Conservation (phyloP, 768 basidiomycete genomes). For the Lactarius quietus region DNA sequence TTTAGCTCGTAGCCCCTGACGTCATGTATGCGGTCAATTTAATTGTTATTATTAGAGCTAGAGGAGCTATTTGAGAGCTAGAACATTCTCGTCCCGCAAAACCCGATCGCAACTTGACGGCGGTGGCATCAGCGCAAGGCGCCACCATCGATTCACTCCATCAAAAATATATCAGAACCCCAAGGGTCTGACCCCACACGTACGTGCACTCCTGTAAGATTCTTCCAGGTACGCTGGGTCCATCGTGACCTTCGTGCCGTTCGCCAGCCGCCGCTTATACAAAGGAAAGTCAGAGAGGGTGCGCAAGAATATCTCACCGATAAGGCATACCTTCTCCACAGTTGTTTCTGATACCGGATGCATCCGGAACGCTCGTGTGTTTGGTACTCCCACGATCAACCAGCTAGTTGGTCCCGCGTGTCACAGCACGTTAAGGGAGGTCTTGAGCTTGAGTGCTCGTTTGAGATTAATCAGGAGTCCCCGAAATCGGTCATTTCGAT, state of each 20-base stretch:
- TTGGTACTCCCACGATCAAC: neutral
- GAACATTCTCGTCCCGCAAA: neutral
- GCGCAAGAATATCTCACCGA: neutral
- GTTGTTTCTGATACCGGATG: neutral
- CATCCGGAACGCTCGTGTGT: neutral
- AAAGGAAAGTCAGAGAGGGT: neutral
- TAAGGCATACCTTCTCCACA: neutral
- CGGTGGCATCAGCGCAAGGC: too few species aligned
- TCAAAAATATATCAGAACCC: neutral
- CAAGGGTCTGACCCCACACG: neutral
- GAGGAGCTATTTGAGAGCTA: neutral
- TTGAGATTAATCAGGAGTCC: neutral
- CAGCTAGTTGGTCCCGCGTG: too few species aligned
- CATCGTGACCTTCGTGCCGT: neutral
- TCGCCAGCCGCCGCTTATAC: neutral
- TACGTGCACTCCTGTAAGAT: neutral
- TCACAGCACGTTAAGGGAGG: neutral
- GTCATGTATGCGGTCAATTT: neutral
- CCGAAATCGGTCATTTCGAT: neutral
- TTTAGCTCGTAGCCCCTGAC: conserved; percentile 6
- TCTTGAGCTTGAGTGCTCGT: neutral
- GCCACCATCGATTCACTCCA: neutral
- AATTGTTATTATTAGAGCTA: neutral
- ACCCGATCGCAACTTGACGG: neutral
- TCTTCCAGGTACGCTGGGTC: too few species aligned